Percentiles rank a stretch among this genome's conserved stretches.
Evolutionary conservation across 2,329 filamentous ascomycete genomes (phyloP).

Genomic region (Volutella citrinella): DNA sequence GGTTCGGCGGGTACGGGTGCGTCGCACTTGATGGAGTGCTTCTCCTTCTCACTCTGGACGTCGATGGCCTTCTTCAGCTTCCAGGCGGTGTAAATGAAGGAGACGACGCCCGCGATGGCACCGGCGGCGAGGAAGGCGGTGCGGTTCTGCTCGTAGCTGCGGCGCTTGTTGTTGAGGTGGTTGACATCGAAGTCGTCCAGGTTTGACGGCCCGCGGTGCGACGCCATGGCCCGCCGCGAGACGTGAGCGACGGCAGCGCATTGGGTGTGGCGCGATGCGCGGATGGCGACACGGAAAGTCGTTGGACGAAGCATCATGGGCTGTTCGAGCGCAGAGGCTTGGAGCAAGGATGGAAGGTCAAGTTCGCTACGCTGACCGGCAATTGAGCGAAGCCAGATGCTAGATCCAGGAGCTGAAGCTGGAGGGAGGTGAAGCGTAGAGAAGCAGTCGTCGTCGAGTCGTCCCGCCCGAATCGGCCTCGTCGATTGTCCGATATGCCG

Average conservation of each 20-base stretch:
- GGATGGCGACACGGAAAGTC: conserved; percentile 30
- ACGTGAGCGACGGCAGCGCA: conserved; percentile 19
- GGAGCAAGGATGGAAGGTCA: no score
- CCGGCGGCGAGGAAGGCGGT: conserved; percentile 51
- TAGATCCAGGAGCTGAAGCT: no score
- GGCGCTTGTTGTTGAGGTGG: conserved; percentile 43
- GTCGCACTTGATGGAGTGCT: conserved; percentile 42
- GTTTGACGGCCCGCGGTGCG: conserved; percentile 27
- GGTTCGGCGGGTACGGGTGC: conserved; percentile 39
- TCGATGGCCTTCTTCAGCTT: conserved; percentile 45
- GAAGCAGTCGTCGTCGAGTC: no score
- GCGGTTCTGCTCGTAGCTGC: conserved; percentile 49
- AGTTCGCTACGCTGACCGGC: no score
- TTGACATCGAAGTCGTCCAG: conserved; percentile 50
- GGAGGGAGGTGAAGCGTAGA: no score
- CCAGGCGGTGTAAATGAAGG: conserved; percentile 49
- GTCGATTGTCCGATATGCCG: conserved; percentile 6
- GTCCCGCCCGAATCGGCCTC: no score
- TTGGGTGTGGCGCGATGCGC: conserved; percentile 20
- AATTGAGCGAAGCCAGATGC: no score
- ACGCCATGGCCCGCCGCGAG: conserved; percentile 28
- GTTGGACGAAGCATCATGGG: conserved; percentile 28
- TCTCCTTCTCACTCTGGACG: conserved; percentile 30
- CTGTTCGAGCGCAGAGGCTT: conserved; percentile 7
- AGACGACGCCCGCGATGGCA: conserved; percentile 46